Evolutionary conservation across 2,329 filamentous ascomycete genomes (phyloP), one percentile per base, ranked within the genome.

Genomic region (Atkinsonella texensis): DNA sequence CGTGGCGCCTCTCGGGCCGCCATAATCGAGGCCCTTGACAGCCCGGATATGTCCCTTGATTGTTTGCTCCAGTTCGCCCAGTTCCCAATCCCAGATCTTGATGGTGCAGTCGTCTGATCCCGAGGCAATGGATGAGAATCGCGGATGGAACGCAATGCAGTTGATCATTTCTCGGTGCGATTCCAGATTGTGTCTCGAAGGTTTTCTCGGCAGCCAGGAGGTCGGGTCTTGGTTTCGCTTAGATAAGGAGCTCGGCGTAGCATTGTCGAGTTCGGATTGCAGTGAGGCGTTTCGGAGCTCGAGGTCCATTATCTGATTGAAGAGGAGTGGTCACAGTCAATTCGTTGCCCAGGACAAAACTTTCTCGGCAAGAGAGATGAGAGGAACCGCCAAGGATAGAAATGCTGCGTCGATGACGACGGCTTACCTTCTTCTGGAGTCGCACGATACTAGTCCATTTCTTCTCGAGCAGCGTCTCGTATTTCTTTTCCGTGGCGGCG

Each of bases 361-460:
- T 4, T 7, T 10, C 44, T 20, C 2, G 7, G 18, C 20, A n/a
- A 6, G 12, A 8, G 33, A 18, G 8, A 13, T n/a, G 23, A 12
- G n/a, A 28, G 20, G 13, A 15, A 35, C 11, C n/a, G 20, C 4
- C n/a, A 17, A 41, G 46, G 32, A 31, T 28, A 28, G 28, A 28
- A 28, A 28, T 28, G 28, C 4, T 28, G 28, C 5, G 28, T 28
- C 35, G 35, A 38, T 12, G 7, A 38, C 9, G 28, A 48, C 13
- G 17, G 68, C 68, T 48, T 69, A 86, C 88, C 86, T 95, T 97
- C 70, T 95, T 96, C 71, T 97, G 91, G 67, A 97, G 70, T 55
- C 91, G 80, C 62, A 96, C 89, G 31, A 97, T 86, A 62, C 89
- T 93, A 18, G 91, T 97, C 91, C 91, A 97, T 74, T 97, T 97